These are phyloP conservation scores for Pichia nanzhaoensis DNA, from an alignment of 805 yeast genomes.

Conservation along the genomic window DNA sequence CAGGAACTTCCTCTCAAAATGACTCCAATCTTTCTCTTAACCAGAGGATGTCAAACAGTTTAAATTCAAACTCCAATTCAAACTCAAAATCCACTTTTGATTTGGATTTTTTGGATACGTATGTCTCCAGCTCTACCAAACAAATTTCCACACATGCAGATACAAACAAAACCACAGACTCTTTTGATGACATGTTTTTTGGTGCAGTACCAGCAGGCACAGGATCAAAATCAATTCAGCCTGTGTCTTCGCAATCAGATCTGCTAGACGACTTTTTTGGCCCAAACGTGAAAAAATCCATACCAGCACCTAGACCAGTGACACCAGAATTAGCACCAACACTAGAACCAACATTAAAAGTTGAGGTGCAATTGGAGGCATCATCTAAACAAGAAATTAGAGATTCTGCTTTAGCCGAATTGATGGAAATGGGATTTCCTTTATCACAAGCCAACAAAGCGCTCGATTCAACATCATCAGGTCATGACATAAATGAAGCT, in stretches of 20 bases:
- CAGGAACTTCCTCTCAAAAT: constrained; percentile 19
- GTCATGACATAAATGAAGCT: constrained; percentile 57
- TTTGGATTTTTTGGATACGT: constrained; percentile 23
- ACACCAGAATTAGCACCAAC: not conserved
- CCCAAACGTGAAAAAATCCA: not conserved
- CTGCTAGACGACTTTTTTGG: constrained; percentile 11
- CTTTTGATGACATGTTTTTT: not conserved
- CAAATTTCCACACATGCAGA: not conserved
- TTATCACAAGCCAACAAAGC: constrained; percentile 56
- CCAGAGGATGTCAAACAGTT: constrained; percentile 26
- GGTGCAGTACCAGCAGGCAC: not conserved
- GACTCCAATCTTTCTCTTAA: constrained; percentile 27
- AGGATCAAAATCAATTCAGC: not conserved
- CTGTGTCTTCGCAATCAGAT: constrained; percentile 7
- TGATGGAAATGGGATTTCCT: constrained; percentile 76
- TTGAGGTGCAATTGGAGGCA: not conserved
- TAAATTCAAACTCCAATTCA: constrained; percentile 2
- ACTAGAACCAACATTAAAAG: not conserved
- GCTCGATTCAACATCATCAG: constrained; percentile 41
- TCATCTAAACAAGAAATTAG: constrained; percentile 10
- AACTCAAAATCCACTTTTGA: constrained; percentile 24
- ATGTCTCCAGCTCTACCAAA: constrained; percentile 4
- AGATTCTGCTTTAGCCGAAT: constrained; percentile 56
- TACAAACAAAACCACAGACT: not conserved
- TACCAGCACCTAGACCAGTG: no score